Conservation (phyloP, 2,329 filamentous ascomycete species). For the Furcasterigmium furcatum region DNA sequence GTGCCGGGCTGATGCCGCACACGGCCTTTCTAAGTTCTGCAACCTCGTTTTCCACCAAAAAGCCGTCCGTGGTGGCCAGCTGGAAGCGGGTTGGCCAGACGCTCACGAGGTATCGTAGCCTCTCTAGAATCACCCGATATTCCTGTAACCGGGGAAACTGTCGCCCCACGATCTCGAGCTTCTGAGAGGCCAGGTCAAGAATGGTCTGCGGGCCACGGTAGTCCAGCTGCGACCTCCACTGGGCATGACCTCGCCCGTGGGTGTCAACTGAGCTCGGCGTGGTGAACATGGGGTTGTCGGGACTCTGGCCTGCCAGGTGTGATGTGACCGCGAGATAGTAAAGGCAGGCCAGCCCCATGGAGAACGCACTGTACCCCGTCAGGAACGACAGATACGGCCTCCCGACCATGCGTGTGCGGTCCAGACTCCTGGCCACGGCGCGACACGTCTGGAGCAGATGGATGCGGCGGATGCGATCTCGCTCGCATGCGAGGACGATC, state of each 20-base stretch:
- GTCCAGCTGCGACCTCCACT: too few relatives aligned
- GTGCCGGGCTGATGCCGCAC: not conserved
- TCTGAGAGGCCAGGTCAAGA: constrained; percentile 2
- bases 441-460: constrained; percentile 3
- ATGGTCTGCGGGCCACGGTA: too few relatives aligned
- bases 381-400: constrained; percentile 2
- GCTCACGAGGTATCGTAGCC: not conserved
- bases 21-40: not conserved
- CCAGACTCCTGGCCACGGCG: constrained; percentile 4
- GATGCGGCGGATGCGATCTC: not conserved
- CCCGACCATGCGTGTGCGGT: constrained; percentile 4
- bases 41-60: too few relatives aligned
- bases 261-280: too few relatives aligned
- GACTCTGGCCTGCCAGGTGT: too few relatives aligned
- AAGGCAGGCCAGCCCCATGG: constrained; percentile 1
- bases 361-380: constrained; percentile 2
- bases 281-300: too few relatives aligned
- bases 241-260: too few relatives aligned
- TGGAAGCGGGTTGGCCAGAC: not conserved
- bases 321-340: not conserved
- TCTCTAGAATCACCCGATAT: constrained; percentile 2
- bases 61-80: not conserved
- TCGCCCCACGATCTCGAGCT: constrained; percentile 6
- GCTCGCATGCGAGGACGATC: not conserved
- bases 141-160: constrained; percentile 7